These are phyloP conservation scores for Phytophthora palmivora DNA, from an alignment of 352 stramenopile species.

Conservation along the genomic window DNA sequence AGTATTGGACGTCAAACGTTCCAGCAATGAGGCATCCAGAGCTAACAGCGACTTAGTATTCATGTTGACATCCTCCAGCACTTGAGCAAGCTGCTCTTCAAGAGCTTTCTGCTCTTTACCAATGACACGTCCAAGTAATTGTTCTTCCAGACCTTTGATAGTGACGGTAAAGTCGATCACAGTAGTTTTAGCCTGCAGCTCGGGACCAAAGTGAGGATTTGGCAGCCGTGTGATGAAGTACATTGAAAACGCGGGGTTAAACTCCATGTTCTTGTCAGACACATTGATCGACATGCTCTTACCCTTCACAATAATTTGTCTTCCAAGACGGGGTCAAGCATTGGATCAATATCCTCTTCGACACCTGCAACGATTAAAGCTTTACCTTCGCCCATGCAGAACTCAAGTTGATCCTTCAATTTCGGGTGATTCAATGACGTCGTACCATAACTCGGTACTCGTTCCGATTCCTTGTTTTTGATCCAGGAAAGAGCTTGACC, in stretches of 20 bases:
- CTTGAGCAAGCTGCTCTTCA: constrained; percentile 98
- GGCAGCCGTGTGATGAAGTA: constrained; percentile 99
- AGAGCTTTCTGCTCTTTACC: constrained; percentile 98
- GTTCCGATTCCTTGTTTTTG: constrained; percentile 94
- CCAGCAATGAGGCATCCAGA: constrained; percentile 96
- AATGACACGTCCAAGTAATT: constrained; percentile 98
- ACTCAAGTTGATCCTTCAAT: constrained; percentile 98
- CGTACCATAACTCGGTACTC: constrained; percentile 95
- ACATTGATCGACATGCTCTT: constrained; percentile 98
- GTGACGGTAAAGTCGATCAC: constrained; percentile 99
- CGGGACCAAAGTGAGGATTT: constrained; percentile 98
- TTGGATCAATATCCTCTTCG: constrained; percentile 98
- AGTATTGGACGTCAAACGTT: constrained; percentile 96
- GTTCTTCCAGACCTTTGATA: constrained; percentile 96
- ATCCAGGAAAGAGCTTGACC: constrained; percentile 98
- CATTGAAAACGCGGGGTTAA: constrained; percentile 97
- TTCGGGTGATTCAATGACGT: constrained; percentile 97
- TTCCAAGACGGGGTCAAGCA: constrained; percentile 98
- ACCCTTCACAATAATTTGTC: constrained; percentile 96
- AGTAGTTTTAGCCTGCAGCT: constrained; percentile 98
- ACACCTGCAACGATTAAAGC: constrained; percentile 95
- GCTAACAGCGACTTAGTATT: constrained; percentile 98
- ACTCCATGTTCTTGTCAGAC: constrained; percentile 99
- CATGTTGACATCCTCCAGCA: constrained; percentile 98
- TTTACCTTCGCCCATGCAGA: constrained; percentile 97